A percentile compares a stretch with the other conserved stretches of the same genome.
Evolutionary conservation across 1,284 basidiomycete genomes (phyloP).

Genomic region (Tilletiopsis washingtonensis): DNA sequence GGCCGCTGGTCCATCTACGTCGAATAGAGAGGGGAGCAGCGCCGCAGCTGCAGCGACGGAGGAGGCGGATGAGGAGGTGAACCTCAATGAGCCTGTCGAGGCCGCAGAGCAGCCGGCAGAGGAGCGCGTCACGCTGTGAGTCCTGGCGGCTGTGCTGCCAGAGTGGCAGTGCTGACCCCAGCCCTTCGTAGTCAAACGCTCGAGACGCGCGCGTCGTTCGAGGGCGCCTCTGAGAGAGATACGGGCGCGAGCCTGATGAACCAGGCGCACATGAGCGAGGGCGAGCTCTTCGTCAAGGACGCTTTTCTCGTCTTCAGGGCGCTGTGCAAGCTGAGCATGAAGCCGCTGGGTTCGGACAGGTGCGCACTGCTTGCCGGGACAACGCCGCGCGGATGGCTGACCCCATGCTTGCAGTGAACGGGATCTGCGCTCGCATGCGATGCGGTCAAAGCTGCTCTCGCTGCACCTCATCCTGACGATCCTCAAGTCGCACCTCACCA

Average conservation of each 20-base stretch:
- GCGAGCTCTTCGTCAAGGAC: constrained; percentile 45
- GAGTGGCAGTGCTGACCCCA: no score
- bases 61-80: constrained; percentile 4
- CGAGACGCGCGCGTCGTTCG: constrained; percentile 41
- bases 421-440: constrained; percentile 43
- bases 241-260: constrained; percentile 18
- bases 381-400: neutral
- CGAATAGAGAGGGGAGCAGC: neutral
- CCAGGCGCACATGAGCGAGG: constrained; percentile 22
- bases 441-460: constrained; percentile 45
- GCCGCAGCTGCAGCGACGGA: neutral
- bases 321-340: constrained; percentile 47
- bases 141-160: no score
- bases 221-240: constrained; percentile 37
- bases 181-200: no score
- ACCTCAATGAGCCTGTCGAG: constrained; percentile 3
- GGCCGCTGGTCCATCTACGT: no score
- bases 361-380: neutral
- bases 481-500: constrained; percentile 36
- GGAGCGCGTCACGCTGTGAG: constrained; percentile 1
- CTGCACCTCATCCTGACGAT: constrained; percentile 43
- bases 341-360: constrained; percentile 39
- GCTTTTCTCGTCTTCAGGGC: constrained; percentile 45
- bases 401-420: constrained; percentile 22
- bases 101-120: neutral